A percentile compares a stretch with the other conserved stretches of the same genome.
Evolutionary conservation across 73 alveolate genomes (phyloP).

Genomic region (Paramecium sonneborni): DNA sequence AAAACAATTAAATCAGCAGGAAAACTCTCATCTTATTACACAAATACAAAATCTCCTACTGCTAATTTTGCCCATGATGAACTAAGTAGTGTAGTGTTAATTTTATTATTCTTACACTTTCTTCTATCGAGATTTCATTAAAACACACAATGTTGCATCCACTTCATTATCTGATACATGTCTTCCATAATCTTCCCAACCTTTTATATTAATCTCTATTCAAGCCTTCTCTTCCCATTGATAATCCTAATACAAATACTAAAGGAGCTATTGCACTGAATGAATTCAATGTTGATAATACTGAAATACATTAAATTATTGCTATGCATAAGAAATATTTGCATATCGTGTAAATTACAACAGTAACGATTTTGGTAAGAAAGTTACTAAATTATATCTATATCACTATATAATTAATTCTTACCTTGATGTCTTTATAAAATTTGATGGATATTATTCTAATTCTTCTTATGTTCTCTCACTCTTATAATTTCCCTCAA

Average conservation of each 20-base stretch:
- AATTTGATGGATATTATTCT: conserved; percentile 66
- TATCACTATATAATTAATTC: not conserved
- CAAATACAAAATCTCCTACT: conserved; percentile 91
- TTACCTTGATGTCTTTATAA: conserved; percentile 82
- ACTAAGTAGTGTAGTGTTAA: not conserved
- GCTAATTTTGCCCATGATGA: conserved; percentile 70
- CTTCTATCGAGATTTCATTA: not conserved
- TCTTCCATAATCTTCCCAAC: conserved; percentile 66
- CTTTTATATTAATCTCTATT: not conserved
- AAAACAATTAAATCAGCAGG: conserved; percentile 98
- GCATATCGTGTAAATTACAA: conserved; percentile 81
- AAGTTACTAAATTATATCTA: conserved; percentile 69
- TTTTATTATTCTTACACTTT: not conserved
- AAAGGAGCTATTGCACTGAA: conserved; percentile 96
- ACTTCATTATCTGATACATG: conserved; percentile 67
- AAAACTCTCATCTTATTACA: conserved; percentile 89
- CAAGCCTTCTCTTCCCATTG: conserved; percentile 97
- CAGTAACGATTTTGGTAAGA: conserved; percentile 78
- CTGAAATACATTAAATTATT: conserved; percentile 83
- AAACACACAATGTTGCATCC: conserved; percentile 39
- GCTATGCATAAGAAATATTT: conserved; percentile 81
- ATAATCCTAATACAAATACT: conserved; percentile 93
- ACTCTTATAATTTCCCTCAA: not conserved
- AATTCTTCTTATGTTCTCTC: not conserved
- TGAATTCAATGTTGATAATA: conserved; percentile 93